phyloP scores from a whole-genome alignment of 2,329 filamentous ascomycete genomes.

The Aspergillus spinulosporus region DNA sequence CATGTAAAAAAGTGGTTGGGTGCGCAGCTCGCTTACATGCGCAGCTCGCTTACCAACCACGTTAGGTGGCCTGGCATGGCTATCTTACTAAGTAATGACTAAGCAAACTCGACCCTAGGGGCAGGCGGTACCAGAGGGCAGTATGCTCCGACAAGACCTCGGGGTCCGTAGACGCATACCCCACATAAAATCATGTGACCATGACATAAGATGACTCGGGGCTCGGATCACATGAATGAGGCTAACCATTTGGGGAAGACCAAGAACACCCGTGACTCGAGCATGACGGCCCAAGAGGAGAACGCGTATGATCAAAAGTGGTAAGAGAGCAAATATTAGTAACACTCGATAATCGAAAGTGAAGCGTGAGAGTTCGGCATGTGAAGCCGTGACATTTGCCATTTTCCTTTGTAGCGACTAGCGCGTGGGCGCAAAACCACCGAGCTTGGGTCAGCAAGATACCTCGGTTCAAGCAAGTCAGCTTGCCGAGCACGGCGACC shows the following conservation, averaged over 20 bases:
- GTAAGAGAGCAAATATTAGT: neutral
- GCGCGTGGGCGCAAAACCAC: slow-evolving; percentile 20
- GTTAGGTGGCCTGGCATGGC: too few species aligned
- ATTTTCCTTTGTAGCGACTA: slow-evolving; percentile 19
- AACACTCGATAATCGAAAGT: neutral
- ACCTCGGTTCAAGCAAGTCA: slow-evolving; percentile 33
- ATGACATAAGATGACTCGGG: neutral
- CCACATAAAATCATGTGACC: neutral
- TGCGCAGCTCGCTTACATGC: too few species aligned
- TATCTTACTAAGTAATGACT: too few species aligned
- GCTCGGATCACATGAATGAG: slow-evolving; percentile 4
- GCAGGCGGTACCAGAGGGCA: too few species aligned
- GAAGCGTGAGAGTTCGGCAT: slow-evolving; percentile 29
- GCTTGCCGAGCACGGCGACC: slow-evolving; percentile 34
- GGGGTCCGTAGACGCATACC: neutral
- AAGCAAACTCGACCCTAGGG: too few species aligned
- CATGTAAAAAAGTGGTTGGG: too few species aligned
- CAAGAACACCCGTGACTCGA: neutral
- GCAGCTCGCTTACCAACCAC: too few species aligned
- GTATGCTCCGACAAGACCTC: neutral
- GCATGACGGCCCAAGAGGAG: neutral
- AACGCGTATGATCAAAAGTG: neutral
- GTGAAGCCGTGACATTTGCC: slow-evolving; percentile 34
- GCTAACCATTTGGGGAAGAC: neutral
- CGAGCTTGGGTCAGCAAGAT: slow-evolving; percentile 27